Evolutionary conservation across 495 filamentous ascomycete species (phyloP).

Genomic region (Neurospora sp.): DNA sequence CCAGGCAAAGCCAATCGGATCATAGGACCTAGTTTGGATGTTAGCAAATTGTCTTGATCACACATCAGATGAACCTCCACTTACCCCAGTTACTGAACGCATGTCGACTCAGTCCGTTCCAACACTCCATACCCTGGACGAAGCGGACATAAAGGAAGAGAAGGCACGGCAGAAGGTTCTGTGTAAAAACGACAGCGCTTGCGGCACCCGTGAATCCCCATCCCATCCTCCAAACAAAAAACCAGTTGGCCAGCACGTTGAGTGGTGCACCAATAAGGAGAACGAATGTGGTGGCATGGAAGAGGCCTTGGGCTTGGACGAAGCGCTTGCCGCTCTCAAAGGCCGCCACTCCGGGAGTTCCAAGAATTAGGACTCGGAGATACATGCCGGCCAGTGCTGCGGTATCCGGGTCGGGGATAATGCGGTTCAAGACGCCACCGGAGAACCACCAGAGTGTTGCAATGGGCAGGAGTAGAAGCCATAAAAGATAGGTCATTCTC

Average conservation of each 20-base stretch:
- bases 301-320: slow-evolving; percentile 62
- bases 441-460: slow-evolving; percentile 49
- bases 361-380: slow-evolving; percentile 51
- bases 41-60: not conserved
- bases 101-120: slow-evolving; percentile 65
- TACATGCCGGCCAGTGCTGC: slow-evolving; percentile 57
- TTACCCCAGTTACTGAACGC: slow-evolving; percentile 70
- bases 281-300: slow-evolving; percentile 56
- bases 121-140: slow-evolving; percentile 68
- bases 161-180: slow-evolving; percentile 68
- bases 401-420: slow-evolving; percentile 53
- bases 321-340: slow-evolving; percentile 67
- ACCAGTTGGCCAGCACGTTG: slow-evolving; percentile 57
- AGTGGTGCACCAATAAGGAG: slow-evolving; percentile 56
- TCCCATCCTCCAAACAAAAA: slow-evolving; percentile 60
- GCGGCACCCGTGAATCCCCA: slow-evolving; percentile 81
- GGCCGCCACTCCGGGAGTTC: slow-evolving; percentile 56
- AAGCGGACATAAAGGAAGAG: slow-evolving; percentile 70
- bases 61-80: not conserved
- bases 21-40: slow-evolving; percentile 45
- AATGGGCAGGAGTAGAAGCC: slow-evolving; percentile 53
- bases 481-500: slow-evolving; percentile 58
- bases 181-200: slow-evolving; percentile 70
- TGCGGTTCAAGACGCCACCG: slow-evolving; percentile 41
- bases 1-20: slow-evolving; percentile 70